These are phyloP conservation scores for Martensiomyces pterosporus DNA, from an alignment of 192 early-diverging fungal genomes.

Conservation along the genomic window DNA sequence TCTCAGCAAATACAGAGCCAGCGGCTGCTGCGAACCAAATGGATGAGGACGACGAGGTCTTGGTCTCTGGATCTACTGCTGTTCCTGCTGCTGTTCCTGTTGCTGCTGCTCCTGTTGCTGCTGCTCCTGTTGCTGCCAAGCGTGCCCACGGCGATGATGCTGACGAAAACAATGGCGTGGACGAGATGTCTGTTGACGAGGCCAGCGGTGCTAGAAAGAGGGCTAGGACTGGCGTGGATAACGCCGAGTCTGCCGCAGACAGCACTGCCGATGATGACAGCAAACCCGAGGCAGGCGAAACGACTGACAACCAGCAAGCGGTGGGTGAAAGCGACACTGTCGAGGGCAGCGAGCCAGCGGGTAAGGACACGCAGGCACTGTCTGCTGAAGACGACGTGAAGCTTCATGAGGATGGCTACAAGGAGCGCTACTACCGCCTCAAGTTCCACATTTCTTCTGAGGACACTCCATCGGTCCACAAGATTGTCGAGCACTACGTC, in stretches of 20 bases:
- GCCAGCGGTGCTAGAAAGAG: conserved; percentile 9
- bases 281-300: conserved; percentile 59
- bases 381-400: conserved; percentile 50
- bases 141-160: conserved; percentile 49
- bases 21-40: background rate
- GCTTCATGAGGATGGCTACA: conserved; percentile 76
- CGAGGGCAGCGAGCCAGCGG: conserved; percentile 8
- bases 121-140: conserved; percentile 31
- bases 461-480: conserved; percentile 50
- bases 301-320: conserved; percentile 6
- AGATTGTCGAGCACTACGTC: conserved; percentile 75
- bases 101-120: too few species aligned
- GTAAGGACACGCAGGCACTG: background rate
- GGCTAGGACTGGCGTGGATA: too few species aligned
- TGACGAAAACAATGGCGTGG: conserved; percentile 22
- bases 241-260: conserved; percentile 50
- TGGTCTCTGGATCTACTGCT: conserved; percentile 14
- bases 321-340: too few species aligned
- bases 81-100: too few species aligned
- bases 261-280: conserved; percentile 57
- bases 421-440: conserved; percentile 64
- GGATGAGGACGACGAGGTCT: conserved; percentile 20
- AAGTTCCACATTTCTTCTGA: conserved; percentile 64
- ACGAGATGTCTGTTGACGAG: conserved; percentile 30
- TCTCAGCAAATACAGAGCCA: conserved; percentile 17